phyloP scores from a whole-genome alignment of 805 yeast genomes.

The Kodamaea leandrae region DNA sequence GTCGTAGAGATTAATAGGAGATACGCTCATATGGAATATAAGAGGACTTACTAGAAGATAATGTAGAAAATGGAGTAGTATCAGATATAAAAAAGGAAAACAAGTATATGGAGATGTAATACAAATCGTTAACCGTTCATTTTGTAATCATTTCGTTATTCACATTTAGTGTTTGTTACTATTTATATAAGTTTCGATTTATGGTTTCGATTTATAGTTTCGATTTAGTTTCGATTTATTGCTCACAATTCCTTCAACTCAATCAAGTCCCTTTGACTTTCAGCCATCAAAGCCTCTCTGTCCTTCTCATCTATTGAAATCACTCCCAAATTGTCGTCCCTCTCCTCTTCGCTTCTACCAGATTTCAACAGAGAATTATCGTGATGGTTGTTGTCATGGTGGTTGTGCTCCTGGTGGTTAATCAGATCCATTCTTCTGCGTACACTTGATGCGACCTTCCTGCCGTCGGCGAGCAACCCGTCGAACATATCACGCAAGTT shows the following conservation, averaged over 20 bases:
- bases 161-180: too few relatives aligned
- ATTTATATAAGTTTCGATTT: too few relatives aligned
- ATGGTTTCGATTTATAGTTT: too few relatives aligned
- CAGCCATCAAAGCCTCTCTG: conserved; percentile 44
- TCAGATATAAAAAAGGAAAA: too few relatives aligned
- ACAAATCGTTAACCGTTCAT: too few relatives aligned
- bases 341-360: conserved; percentile 41
- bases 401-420: conserved; percentile 45
- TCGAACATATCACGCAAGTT: conserved; percentile 86
- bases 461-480: conserved; percentile 87
- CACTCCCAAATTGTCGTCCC: conserved; percentile 45
- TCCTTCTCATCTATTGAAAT: conserved; percentile 42
- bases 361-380: conserved; percentile 29
- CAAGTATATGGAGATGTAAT: too few relatives aligned
- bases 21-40: neutral
- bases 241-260: conserved; percentile 40
- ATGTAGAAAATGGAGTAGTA: too few relatives aligned
- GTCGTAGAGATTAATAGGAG: neutral
- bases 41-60: too few relatives aligned
- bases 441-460: conserved; percentile 86
- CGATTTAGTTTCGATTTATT: neutral
- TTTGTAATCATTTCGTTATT: too few relatives aligned
- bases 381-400: conserved; percentile 23
- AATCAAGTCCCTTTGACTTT: conserved; percentile 29
- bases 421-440: conserved; percentile 72